A percentile compares a stretch with the other conserved stretches of the same genome.
Evolutionary conservation across 1,284 basidiomycete genomes (phyloP).

Genomic region (Wallemia mellicola): DNA sequence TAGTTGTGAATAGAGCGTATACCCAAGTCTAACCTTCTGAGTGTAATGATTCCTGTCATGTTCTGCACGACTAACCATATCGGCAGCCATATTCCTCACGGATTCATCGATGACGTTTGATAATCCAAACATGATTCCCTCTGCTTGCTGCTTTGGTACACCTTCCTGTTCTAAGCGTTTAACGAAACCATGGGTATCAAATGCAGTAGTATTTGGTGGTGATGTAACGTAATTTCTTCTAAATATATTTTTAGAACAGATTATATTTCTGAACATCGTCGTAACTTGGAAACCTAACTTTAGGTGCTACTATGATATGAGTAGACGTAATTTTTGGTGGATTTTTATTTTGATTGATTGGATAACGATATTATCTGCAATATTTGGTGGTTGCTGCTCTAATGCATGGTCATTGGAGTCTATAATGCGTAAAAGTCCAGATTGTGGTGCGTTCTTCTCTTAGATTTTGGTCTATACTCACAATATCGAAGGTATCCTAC

Average conservation of each 20-base stretch:
- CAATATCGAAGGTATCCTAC: constrained; percentile 45
- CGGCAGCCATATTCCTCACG: constrained; percentile 68
- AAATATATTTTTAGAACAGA: not conserved
- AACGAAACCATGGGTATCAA: constrained; percentile 81
- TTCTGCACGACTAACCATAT: constrained; percentile 74
- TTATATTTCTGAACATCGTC: too few relatives aligned
- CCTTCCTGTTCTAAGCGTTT: constrained; percentile 63
- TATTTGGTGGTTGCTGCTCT: constrained; percentile 61
- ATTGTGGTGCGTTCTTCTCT: not conserved
- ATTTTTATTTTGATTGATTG: constrained; percentile 19
- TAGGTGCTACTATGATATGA: too few relatives aligned
- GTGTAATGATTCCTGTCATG: constrained; percentile 28
- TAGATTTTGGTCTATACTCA: too few relatives aligned
- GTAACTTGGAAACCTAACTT: too few relatives aligned
- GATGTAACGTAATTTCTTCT: not conserved
- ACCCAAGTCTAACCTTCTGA: too few relatives aligned
- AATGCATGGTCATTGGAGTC: constrained; percentile 16
- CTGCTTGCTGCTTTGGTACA: constrained; percentile 56
- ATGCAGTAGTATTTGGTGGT: constrained; percentile 30
- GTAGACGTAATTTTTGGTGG: too few relatives aligned
- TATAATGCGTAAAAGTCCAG: constrained; percentile 17
- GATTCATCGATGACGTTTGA: constrained; percentile 86
- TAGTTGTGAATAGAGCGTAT: too few relatives aligned
- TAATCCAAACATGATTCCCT: constrained; percentile 80
- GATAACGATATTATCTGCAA: constrained; percentile 27